Percentiles rank a stretch among this genome's conserved stretches.
phyloP scores from a whole-genome alignment of 768 basidiomycete species.

The Podaxis sp. region DNA sequence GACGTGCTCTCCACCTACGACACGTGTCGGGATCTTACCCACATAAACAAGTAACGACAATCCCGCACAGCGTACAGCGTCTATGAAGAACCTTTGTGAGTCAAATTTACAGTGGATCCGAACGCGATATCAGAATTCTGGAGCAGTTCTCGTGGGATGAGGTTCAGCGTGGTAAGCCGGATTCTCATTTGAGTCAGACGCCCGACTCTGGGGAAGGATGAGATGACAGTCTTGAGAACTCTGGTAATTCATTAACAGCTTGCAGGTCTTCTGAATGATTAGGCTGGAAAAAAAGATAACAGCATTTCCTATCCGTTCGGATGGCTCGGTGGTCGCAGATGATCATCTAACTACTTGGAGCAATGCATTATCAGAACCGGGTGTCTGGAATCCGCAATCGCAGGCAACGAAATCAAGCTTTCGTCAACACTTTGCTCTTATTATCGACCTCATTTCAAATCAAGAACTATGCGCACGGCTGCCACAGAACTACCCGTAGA shows the following conservation, averaged over 20 bases:
- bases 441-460: background rate
- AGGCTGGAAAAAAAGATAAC: background rate
- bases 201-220: background rate
- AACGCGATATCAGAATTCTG: background rate
- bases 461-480: background rate
- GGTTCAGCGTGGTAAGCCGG: background rate
- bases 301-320: background rate
- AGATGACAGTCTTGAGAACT: background rate
- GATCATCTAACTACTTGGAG: background rate
- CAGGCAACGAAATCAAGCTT: background rate
- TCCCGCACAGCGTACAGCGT: background rate
- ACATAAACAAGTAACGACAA: background rate
- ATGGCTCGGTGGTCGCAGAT: background rate
- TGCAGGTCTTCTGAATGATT: background rate
- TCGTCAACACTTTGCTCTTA: background rate
- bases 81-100: background rate
- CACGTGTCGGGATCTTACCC: background rate
- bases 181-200: background rate
- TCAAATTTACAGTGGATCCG: background rate
- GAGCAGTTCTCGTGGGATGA: background rate
- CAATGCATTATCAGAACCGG: background rate
- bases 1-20: background rate
- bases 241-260: background rate
- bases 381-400: background rate
- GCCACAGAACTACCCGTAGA: background rate